Conservation (phyloP, 2,329 filamentous ascomycete species). For the Trichoderma sp. region DNA sequence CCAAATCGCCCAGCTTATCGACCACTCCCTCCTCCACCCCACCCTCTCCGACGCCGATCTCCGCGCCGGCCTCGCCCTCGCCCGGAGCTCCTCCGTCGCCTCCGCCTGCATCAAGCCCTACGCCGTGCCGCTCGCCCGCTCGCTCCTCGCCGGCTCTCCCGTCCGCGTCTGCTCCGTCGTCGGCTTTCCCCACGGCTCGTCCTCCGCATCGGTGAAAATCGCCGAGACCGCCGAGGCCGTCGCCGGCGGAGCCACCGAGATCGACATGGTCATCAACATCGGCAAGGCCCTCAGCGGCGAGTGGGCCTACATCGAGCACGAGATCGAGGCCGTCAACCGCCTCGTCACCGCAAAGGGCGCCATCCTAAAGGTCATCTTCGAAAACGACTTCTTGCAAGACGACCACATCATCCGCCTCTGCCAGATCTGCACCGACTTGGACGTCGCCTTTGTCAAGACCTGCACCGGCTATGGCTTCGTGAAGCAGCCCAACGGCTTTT, state of each 20-base stretch:
- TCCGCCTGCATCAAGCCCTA: conserved; percentile 60
- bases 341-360: conserved; percentile 43
- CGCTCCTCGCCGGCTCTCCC: conserved; percentile 44
- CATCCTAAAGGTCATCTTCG: conserved; percentile 59
- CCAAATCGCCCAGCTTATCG: conserved; percentile 53
- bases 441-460: conserved; percentile 58
- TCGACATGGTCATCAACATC: conserved; percentile 61
- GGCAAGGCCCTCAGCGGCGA: conserved; percentile 55
- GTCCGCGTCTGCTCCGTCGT: conserved; percentile 57
- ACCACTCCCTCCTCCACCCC: conserved; percentile 60
- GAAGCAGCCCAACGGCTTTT: conserved; percentile 49
- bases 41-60: conserved; percentile 58
- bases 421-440: conserved; percentile 49
- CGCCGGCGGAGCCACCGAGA: conserved; percentile 48
- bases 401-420: conserved; percentile 52
- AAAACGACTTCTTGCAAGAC: conserved; percentile 54
- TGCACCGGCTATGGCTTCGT: conserved; percentile 60
- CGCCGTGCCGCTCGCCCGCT: conserved; percentile 45
- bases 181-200: conserved; percentile 59
- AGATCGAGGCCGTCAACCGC: conserved; percentile 50
- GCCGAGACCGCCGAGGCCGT: conserved; percentile 49
- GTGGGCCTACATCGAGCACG: conserved; percentile 53
- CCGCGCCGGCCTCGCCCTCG: conserved; percentile 45
- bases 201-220: conserved; percentile 52
- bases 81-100: conserved; percentile 47